These are phyloP conservation scores for Penicillium sp. DNA, from an alignment of 2,329 filamentous ascomycete genomes.

Conservation along the genomic window DNA sequence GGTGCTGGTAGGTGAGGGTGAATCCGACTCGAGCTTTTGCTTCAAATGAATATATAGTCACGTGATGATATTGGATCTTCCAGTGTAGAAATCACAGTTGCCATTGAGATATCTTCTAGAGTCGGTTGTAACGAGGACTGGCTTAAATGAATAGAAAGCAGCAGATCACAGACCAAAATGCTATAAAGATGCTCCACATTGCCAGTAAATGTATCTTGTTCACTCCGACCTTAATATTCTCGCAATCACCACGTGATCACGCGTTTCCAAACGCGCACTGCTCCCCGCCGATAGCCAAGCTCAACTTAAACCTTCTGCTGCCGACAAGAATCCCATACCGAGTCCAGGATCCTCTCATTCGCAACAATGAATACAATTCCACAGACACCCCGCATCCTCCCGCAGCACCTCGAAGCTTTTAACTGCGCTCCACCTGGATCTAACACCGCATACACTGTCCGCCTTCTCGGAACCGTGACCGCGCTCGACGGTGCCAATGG, in stretches of 20 bases:
- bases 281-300: slow-evolving; percentile 1
- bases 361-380: slow-evolving; percentile 62
- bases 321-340: neutral
- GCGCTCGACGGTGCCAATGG: slow-evolving; percentile 80
- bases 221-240: neutral
- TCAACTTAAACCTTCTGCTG: neutral
- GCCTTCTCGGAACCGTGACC: slow-evolving; percentile 80
- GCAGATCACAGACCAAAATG: too few relatives aligned
- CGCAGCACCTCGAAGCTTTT: slow-evolving; percentile 75
- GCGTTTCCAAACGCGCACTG: slow-evolving; percentile 22
- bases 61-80: neutral
- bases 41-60: slow-evolving; percentile 3
- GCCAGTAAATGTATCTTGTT: neutral
- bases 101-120: too few relatives aligned
- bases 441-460: slow-evolving; percentile 65
- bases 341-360: neutral
- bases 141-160: too few relatives aligned
- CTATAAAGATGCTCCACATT: too few relatives aligned
- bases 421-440: slow-evolving; percentile 49
- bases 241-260: slow-evolving; percentile 23
- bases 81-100: too few relatives aligned
- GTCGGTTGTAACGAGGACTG: too few relatives aligned
- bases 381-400: slow-evolving; percentile 79
- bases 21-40: slow-evolving; percentile 7
- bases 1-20: neutral